A percentile compares a stretch with the other conserved stretches of the same genome.
Conservation (phyloP, 768 basidiomycete genomes). For the Amanita fuliginea region DNA sequence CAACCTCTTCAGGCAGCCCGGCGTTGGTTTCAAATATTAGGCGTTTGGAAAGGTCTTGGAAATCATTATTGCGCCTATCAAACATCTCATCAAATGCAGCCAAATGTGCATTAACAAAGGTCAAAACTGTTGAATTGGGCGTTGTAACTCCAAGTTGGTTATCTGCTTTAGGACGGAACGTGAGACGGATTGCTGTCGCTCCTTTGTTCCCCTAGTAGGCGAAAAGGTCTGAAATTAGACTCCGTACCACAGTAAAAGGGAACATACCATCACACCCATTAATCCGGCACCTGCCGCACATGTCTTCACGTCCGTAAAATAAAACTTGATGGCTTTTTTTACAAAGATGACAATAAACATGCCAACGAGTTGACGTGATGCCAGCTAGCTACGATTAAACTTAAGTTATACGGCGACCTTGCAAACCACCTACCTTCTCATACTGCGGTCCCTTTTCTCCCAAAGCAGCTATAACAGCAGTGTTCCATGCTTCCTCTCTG, state of each 20-base stretch:
- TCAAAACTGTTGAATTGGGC: conserved; percentile 22
- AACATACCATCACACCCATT: conserved; percentile 63
- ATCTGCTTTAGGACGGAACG: conserved; percentile 24
- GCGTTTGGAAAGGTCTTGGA: conserved; percentile 53
- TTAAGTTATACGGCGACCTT: background rate
- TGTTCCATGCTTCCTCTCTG: conserved; percentile 63
- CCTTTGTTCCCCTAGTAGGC: conserved; percentile 71
- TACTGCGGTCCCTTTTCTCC: conserved; percentile 55
- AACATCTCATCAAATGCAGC: conserved; percentile 77
- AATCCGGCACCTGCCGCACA: conserved; percentile 60
- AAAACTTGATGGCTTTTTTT: conserved; percentile 35
- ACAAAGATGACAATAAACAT: conserved; percentile 67
- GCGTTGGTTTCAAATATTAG: conserved; percentile 33
- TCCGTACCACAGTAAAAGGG: background rate
- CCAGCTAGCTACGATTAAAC: conserved; percentile 31
- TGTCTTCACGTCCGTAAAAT: conserved; percentile 43
- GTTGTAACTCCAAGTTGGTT: conserved; percentile 5
- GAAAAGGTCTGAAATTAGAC: background rate
- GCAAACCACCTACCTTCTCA: conserved; percentile 40
- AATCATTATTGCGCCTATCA: conserved; percentile 66
- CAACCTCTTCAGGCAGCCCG: conserved; percentile 11
- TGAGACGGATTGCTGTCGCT: conserved; percentile 53
- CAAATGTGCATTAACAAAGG: conserved; percentile 76
- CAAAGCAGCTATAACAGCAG: conserved; percentile 57
- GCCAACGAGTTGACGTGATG: conserved; percentile 73